Evolutionary conservation across 441 rosid genomes (phyloP).

Genomic region (Bocquillonia castaneifolia): DNA sequence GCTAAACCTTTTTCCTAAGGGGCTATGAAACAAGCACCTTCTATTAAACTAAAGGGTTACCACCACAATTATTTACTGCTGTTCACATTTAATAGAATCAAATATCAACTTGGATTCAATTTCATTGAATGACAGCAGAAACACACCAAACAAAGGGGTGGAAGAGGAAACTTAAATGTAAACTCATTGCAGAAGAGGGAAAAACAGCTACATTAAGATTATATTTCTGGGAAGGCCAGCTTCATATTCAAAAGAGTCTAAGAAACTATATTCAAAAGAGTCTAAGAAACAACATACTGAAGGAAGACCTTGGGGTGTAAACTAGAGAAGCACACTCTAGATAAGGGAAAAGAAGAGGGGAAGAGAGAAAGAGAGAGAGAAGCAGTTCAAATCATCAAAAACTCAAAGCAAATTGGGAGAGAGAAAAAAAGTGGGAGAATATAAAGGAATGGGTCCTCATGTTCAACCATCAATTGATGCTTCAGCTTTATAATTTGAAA

Average conservation of each 20-base stretch:
- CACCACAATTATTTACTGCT: not conserved
- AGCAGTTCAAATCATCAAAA: not conserved
- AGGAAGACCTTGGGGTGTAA: not conserved
- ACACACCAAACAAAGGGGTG: not conserved
- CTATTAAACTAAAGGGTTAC: not conserved
- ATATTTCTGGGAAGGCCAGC: too few species aligned
- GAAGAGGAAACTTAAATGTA: not conserved
- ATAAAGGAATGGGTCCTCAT: not conserved
- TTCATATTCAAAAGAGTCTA: not conserved
- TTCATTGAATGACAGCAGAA: not conserved
- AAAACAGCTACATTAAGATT: too few species aligned
- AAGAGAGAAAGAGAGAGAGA: not conserved
- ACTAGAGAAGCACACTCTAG: not conserved
- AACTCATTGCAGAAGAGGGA: not conserved
- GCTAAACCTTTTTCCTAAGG: not conserved
- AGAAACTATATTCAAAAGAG: not conserved
- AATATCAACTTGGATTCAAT: not conserved
- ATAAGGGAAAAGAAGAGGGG: not conserved
- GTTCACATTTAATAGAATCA: not conserved
- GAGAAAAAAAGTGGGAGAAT: not conserved
- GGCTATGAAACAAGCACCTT: not conserved
- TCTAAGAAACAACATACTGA: not conserved
- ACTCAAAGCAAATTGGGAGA: not conserved
- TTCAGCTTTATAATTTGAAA: not conserved
- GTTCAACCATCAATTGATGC: not conserved